Base-by-base conservation (phyloP, 352 stramenopile genomes). In the Pythium sukuiense region DNA sequence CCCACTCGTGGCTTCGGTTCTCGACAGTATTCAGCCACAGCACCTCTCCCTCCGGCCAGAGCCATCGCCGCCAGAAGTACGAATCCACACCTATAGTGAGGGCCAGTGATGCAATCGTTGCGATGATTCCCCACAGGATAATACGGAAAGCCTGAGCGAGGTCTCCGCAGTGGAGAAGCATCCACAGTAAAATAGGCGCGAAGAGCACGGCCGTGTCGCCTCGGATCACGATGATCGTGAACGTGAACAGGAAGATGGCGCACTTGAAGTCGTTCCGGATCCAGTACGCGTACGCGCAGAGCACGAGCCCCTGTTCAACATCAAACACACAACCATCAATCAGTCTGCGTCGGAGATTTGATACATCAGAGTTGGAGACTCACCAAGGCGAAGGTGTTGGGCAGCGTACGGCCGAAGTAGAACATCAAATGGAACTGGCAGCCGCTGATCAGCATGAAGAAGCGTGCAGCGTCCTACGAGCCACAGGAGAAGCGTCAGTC, bases 21-120 rank as follows among this genome's bases (percentile, higher is more conserved):
- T 98, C 77, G 46, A 99, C 82, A 1, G 96, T 97, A 50, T 95
- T 95, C 71, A 98, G 99, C 76, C 95, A 99, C 30, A 99, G 85
- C 9, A 99, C 98, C 61, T 97, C 88, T 30, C 97, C 96, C 69
- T 99, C 98, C n/a, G 98, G 97, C 97, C 97, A 99, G 24, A 99
- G 71, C 89, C 81, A 96, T 9, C 88, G 84, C 67, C 87, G 82
- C 76, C 97, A 99, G 65, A 99, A 95, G 67, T 95, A 85, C 50
- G 93, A 98, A 72, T 99, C 97, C 2, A 99, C 71, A 13, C 85
- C 62, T 30, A 98, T 70, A 1, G 92, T 99, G 26, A 97, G 16
- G 0, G 76, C 35, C 3, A 99, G 70, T 33, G 90, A 87, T 6
- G 77, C 13, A 5, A 90, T 26, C 0, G 88, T 88, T 1, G 93